These are phyloP conservation scores for Penicillium sp. DNA, from an alignment of 2,329 filamentous ascomycete genomes.

Conservation along the genomic window DNA sequence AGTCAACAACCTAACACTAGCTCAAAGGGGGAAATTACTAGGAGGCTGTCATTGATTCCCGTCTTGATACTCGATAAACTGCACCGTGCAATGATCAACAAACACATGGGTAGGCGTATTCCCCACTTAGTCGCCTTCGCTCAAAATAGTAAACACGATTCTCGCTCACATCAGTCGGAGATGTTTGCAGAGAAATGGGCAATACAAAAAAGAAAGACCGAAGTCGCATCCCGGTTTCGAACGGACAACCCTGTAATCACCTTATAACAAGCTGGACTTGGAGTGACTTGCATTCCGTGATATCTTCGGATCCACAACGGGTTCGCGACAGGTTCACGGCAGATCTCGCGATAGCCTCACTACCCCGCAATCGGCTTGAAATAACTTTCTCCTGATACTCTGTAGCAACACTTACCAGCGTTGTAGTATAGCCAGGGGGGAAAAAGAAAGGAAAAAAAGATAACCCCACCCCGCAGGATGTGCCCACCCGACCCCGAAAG, in stretches of 20 bases:
- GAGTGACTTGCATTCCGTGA: neutral
- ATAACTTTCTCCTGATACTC: no score
- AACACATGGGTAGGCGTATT: neutral
- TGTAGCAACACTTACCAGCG: no score
- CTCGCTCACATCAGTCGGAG: neutral
- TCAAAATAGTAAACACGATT: neutral
- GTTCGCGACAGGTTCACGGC: neutral
- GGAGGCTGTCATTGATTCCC: neutral
- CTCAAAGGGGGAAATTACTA: neutral
- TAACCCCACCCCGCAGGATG: no score
- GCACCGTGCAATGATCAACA: neutral
- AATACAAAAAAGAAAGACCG: neutral
- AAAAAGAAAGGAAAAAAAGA: no score
- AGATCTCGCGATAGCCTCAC: neutral
- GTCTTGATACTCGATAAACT: neutral
- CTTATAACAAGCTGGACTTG: no score
- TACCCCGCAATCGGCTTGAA: neutral
- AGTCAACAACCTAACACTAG: neutral
- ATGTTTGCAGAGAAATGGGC: neutral
- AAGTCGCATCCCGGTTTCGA: neutral
- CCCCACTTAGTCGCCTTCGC: neutral
- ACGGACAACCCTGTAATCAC: no score
- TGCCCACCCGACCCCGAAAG: no score
- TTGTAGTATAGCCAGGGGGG: no score
- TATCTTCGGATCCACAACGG: neutral